Conservation (phyloP, 2,329 filamentous ascomycete species). For the Cercospora sp. region DNA sequence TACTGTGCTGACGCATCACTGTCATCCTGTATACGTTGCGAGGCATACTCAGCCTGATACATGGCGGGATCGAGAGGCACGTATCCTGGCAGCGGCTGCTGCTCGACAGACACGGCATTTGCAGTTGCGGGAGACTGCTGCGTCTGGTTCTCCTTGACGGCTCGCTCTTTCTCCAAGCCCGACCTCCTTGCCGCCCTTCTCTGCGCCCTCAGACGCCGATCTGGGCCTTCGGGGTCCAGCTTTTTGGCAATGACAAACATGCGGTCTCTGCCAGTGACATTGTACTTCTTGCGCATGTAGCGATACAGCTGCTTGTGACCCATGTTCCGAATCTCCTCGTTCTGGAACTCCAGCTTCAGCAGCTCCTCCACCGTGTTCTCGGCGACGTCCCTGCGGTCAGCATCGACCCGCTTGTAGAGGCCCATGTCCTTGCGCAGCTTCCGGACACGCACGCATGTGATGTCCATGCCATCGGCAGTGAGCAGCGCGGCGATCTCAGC, state of each 20-base stretch:
- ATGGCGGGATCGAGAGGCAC: neutral
- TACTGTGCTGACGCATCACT: neutral
- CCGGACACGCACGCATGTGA: conserved; percentile 2
- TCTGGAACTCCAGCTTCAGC: conserved; percentile 9
- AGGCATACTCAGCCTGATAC: neutral
- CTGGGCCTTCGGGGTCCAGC: conserved; percentile 19
- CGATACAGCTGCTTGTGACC: conserved; percentile 13
- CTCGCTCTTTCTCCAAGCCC: conserved; percentile 16
- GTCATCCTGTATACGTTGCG: neutral
- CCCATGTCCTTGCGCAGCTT: conserved; percentile 21
- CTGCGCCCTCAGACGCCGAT: conserved; percentile 10
- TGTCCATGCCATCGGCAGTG: conserved; percentile 12
- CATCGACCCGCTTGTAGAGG: conserved; percentile 15
- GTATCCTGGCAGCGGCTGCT: conserved; percentile 1
- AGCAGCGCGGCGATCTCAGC: conserved; percentile 4
- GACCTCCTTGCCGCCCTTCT: conserved; percentile 8
- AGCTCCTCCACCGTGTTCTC: conserved; percentile 13
- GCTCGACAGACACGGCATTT: neutral
- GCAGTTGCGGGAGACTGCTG: neutral
- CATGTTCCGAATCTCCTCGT: conserved; percentile 10
- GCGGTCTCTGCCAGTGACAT: conserved; percentile 12
- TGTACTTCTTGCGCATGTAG: conserved; percentile 16
- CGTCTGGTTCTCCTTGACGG: neutral
- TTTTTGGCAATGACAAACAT: conserved; percentile 15
- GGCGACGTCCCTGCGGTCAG: conserved; percentile 2